These are phyloP conservation scores for Phytomonas serpens DNA, from an alignment of 208 protist species.

Conservation along the genomic window DNA sequence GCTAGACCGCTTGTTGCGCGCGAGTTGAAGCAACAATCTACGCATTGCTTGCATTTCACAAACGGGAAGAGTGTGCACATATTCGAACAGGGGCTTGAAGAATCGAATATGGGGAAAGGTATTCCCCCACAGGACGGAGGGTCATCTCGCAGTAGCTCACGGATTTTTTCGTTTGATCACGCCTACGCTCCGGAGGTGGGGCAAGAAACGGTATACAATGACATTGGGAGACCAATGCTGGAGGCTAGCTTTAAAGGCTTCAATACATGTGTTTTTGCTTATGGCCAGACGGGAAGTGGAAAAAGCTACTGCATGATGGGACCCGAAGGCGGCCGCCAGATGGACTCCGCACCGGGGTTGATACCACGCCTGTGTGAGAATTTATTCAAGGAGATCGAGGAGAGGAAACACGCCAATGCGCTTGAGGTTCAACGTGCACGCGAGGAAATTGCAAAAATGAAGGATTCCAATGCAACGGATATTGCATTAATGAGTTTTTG, in stretches of 20 bases:
- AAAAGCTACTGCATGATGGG: constrained; percentile 90
- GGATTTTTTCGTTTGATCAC: constrained; percentile 74
- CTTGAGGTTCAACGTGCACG: neutral
- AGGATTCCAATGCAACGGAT: neutral
- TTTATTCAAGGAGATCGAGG: constrained; percentile 54
- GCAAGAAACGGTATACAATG: constrained; percentile 80
- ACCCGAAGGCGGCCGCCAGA: constrained; percentile 41
- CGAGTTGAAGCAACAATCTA: constrained; percentile 22
- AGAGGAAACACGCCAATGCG: constrained; percentile 9
- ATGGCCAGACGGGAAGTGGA: constrained; percentile 87
- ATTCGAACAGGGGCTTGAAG: neutral
- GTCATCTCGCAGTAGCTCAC: constrained; percentile 15
- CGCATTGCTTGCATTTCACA: neutral
- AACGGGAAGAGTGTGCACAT: neutral
- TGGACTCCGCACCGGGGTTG: constrained; percentile 65
- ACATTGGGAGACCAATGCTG: constrained; percentile 83
- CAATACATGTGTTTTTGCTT: constrained; percentile 91
- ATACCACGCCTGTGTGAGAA: constrained; percentile 67
- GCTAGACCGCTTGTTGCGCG: constrained; percentile 50
- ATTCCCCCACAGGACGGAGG: neutral
- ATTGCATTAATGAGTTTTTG: neutral
- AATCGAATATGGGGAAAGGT: neutral
- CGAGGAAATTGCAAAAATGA: neutral
- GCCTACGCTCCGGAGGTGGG: constrained; percentile 40
- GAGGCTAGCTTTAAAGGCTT: constrained; percentile 75